Percentiles rank a stretch among this genome's conserved stretches.
phyloP scores from a whole-genome alignment of 1,284 basidiomycete genomes.

The Chalciporus sp. region DNA sequence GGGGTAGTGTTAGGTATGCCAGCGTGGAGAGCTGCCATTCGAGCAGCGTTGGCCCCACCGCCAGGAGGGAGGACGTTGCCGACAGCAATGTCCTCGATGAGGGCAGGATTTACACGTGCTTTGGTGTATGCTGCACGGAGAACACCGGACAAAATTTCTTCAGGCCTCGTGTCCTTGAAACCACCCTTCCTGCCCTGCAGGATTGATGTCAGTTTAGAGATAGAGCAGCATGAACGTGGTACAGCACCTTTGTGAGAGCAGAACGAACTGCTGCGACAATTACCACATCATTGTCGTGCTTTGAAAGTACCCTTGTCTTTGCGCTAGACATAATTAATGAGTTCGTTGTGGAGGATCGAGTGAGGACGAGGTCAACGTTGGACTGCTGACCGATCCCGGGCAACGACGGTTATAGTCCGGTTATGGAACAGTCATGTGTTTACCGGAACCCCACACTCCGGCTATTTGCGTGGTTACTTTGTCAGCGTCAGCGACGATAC shows the following conservation, averaged over 20 bases:
- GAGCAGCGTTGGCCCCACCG: conserved; percentile 87
- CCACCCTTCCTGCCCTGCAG: conserved; percentile 84
- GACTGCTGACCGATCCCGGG: background rate
- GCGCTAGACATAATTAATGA: conserved; percentile 24
- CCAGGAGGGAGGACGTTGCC: conserved; percentile 94
- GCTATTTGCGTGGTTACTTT: background rate
- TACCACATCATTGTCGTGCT: conserved; percentile 84
- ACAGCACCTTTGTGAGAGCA: conserved; percentile 80
- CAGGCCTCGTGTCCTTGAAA: conserved; percentile 91
- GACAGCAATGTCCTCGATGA: conserved; percentile 89
- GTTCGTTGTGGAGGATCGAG: background rate
- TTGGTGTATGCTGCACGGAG: conserved; percentile 73
- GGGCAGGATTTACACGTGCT: conserved; percentile 72
- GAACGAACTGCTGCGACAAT: conserved; percentile 88
- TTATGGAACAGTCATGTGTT: conserved; percentile 30
- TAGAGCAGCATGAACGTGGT: background rate
- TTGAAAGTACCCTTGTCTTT: conserved; percentile 53
- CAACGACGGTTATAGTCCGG: conserved; percentile 21
- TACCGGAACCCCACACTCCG: conserved; percentile 6
- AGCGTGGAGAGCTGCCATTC: conserved; percentile 92
- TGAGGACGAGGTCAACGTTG: background rate
- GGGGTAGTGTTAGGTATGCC: conserved; percentile 86
- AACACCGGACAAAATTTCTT: conserved; percentile 86
- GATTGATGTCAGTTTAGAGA: conserved; percentile 14
- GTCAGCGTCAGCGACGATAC: conserved; percentile 10